phyloP scores from a whole-genome alignment of 2,329 filamentous ascomycete genomes.

The Chrysoporthe puriensis region DNA sequence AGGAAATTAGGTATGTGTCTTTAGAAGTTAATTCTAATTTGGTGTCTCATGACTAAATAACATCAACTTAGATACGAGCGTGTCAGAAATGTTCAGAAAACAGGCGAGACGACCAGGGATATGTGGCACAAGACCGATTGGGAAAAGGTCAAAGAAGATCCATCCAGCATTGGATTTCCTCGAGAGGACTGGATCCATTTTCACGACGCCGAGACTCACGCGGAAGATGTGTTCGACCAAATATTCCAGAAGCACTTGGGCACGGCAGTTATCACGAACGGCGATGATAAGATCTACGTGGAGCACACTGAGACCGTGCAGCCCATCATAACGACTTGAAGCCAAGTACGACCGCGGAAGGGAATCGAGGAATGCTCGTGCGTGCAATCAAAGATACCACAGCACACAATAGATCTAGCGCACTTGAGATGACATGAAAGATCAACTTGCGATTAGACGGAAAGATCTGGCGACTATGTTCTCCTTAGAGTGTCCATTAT shows the following conservation, averaged over 20 bases:
- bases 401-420: no score
- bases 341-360: background rate
- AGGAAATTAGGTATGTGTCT: conserved; percentile 43
- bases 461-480: background rate
- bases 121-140: conserved; percentile 61
- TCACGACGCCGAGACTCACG: conserved; percentile 53
- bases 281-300: background rate
- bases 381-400: no score
- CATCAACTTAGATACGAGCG: conserved; percentile 44
- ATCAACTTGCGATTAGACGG: no score
- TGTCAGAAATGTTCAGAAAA: conserved; percentile 53
- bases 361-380: background rate
- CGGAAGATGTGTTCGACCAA: conserved; percentile 44
- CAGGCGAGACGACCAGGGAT: conserved; percentile 53
- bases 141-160: conserved; percentile 51
- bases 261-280: background rate
- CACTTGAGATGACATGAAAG: no score
- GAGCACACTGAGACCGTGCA: conserved; percentile 14
- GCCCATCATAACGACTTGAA: conserved; percentile 5
- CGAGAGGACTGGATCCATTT: conserved; percentile 56
- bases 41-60: background rate
- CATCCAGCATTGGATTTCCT: conserved; percentile 50
- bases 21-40: no score
- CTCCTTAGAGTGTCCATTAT: background rate
- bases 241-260: conserved; percentile 35